Evolutionary conservation across 1,284 basidiomycete species (phyloP).

Genomic region (Lignosus rhinocerotis): DNA sequence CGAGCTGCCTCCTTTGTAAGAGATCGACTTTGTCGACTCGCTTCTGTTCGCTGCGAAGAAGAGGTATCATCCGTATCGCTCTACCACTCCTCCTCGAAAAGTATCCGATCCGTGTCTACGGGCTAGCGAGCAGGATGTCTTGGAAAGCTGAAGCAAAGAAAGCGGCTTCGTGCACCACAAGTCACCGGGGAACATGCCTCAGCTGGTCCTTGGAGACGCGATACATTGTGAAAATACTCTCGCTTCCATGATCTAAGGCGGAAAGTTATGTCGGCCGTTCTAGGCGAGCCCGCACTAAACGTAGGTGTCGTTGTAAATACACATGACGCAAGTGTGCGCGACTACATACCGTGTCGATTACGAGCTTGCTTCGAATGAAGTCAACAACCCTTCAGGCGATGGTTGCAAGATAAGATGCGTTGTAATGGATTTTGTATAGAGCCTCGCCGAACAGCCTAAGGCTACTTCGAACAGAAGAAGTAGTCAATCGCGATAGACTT

Average conservation of each 20-base stretch:
- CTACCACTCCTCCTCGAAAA: constrained; percentile 45
- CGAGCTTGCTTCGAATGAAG: too few relatives aligned
- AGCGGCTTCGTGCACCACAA: constrained; percentile 48
- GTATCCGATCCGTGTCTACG: constrained; percentile 52
- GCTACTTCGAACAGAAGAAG: too few relatives aligned
- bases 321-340: too few relatives aligned
- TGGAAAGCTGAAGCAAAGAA: constrained; percentile 53
- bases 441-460: too few relatives aligned
- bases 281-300: not conserved
- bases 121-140: constrained; percentile 50
- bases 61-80: constrained; percentile 49
- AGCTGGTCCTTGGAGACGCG: constrained; percentile 23
- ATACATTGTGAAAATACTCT: constrained; percentile 22
- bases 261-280: not conserved
- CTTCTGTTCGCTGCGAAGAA: constrained; percentile 60
- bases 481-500: too few relatives aligned
- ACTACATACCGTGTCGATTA: too few relatives aligned
- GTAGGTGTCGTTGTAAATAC: not conserved
- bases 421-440: too few relatives aligned
- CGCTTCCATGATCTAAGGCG: constrained; percentile 23
- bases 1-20: constrained; percentile 44
- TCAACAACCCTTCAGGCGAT: too few relatives aligned
- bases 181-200: constrained; percentile 31
- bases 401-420: too few relatives aligned
- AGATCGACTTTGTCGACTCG: constrained; percentile 49